Percentiles rank a stretch among this genome's conserved stretches.
phyloP scores from a whole-genome alignment of 805 yeast species.

The Pichia scutulata region DNA sequence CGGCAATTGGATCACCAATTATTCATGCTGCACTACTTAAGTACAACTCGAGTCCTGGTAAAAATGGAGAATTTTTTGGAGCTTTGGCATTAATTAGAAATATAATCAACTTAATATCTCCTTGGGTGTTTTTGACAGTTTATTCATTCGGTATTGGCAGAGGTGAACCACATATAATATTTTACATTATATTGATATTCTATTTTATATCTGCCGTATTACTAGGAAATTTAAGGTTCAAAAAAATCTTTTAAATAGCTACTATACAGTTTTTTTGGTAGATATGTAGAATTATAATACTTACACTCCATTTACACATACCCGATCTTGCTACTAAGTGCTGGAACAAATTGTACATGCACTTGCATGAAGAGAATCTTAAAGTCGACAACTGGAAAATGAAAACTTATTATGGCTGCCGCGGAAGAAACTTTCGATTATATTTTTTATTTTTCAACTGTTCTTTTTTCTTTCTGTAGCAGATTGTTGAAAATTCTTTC shows the following conservation, averaged over 20 bases:
- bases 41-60: constrained; percentile 44
- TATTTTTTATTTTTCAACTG: neutral
- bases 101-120: constrained; percentile 38
- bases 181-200: constrained; percentile 19
- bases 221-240: constrained; percentile 5
- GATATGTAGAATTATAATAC: neutral
- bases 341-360: no score
- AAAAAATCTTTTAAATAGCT: neutral
- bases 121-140: constrained; percentile 39
- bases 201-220: constrained; percentile 1
- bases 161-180: constrained; percentile 31
- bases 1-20: constrained; percentile 48
- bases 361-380: no score
- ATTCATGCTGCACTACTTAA: constrained; percentile 53
- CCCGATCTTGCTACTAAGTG: no score
- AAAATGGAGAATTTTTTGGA: constrained; percentile 67
- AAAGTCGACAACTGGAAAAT: no score
- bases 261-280: neutral
- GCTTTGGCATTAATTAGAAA: constrained; percentile 56
- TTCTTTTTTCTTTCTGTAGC: neutral
- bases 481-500: no score
- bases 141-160: constrained; percentile 38
- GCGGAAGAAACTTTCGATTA: no score
- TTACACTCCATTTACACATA: no score
- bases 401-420: no score